Base-by-base conservation (phyloP, 2,329 filamentous ascomycete species). In the Aspergillus sp. region DNA sequence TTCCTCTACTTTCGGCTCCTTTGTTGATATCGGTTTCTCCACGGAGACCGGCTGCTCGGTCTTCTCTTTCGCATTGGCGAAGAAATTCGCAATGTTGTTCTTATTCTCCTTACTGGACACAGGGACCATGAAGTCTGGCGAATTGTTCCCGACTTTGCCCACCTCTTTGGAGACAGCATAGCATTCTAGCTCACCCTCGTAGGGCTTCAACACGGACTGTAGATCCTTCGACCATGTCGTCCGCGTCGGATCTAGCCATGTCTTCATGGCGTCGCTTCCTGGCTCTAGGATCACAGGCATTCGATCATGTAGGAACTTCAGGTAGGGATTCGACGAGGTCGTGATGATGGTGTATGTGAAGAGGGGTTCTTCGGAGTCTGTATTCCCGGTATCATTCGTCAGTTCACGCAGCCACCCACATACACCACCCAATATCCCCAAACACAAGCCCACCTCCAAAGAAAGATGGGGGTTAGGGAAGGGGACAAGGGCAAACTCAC, bases 341-440 rank as follows among this genome's bases (percentile, higher is more conserved):
- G 95, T 99, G 73, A 98, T 94, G 71, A 99, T 87, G 1, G 93
- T 94, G 75, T 96, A 99, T 0, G 92, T 96, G 73, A 94, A 97
- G 5, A 87, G 78, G 73, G 89, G 90, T 63, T 90, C 84, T 2
- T 86, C 82, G 2, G 85, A 84, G 53, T 84, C 86, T 84, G 22
- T 14, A 11, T 20, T 20, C 22, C 36, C 16, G 7, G 26, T 6
- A 6, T 18, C 11, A 46, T 52, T 49, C 6, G 26, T 65, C 10
- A 59, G 52, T 24, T 36, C 26, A 6, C 18, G 18, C 50, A 2
- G 16, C 4, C 6, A 16, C 36, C 4, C 2, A 9, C 26, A 9
- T 29, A 29, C 26, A 9, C 26, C 26, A 29, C 26, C 26, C 7
- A 29, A 29, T 29, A 29, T 29, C 26, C 7, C 26, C 26, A 29